These are phyloP conservation scores for Byssoonygena ceratinophila DNA, from an alignment of 2,329 filamentous ascomycete species.

Conservation along the genomic window DNA sequence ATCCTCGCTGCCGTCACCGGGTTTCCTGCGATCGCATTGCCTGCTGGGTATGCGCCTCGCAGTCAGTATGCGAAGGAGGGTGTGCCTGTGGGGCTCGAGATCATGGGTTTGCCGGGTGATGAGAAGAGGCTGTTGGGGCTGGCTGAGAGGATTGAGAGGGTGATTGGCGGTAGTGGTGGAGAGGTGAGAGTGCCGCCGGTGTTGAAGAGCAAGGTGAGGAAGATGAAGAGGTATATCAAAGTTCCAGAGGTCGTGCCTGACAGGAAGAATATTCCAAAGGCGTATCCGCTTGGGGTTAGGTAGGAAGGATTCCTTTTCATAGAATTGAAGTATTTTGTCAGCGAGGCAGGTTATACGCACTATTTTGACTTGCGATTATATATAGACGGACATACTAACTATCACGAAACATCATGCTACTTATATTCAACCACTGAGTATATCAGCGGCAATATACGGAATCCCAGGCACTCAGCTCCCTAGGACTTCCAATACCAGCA, in stretches of 20 bases:
- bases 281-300: conserved; percentile 14
- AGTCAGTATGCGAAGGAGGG: conserved; percentile 40
- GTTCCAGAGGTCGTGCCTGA: conserved; percentile 12
- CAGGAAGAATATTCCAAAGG: conserved; percentile 11
- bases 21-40: conserved; percentile 41
- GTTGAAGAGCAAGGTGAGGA: background rate
- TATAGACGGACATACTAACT: too few species aligned
- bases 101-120: conserved; percentile 47
- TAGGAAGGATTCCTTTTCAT: too few species aligned
- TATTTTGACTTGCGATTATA: too few species aligned
- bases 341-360: too few species aligned
- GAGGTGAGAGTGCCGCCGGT: conserved; percentile 38
- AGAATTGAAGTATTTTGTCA: too few species aligned
- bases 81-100: conserved; percentile 55
- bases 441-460: too few species aligned
- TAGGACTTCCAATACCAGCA: conserved; percentile 16
- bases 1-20: conserved; percentile 47
- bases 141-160: conserved; percentile 42
- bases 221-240: background rate
- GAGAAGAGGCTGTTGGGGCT: conserved; percentile 47
- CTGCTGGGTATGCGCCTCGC: conserved; percentile 18
- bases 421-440: too few species aligned
- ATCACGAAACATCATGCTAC: too few species aligned
- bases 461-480: background rate
- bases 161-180: conserved; percentile 34